phyloP scores from a whole-genome alignment of 1,284 basidiomycete species.

The Austropuccinia psidii region DNA sequence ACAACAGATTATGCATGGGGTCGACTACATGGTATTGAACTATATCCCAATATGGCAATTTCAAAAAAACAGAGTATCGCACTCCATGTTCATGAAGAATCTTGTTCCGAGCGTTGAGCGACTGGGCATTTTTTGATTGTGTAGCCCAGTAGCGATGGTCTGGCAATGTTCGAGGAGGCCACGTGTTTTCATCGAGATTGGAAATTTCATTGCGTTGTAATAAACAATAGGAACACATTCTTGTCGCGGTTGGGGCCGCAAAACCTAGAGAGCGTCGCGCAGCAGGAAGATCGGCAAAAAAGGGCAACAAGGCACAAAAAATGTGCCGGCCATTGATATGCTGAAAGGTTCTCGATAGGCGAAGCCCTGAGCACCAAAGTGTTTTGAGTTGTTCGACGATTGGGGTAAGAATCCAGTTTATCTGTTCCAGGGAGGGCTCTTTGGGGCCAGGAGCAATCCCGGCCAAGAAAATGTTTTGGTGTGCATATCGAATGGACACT shows the following conservation, averaged over 20 bases:
- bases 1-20: conserved; percentile 26
- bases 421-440: conserved; percentile 38
- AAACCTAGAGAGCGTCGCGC: conserved; percentile 31
- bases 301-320: background rate
- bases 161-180: background rate
- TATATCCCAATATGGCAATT: conserved; percentile 11
- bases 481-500: conserved; percentile 43
- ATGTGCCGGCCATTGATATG: background rate
- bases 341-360: background rate
- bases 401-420: conserved; percentile 46
- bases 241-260: background rate
- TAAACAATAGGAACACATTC: conserved; percentile 35
- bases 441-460: conserved; percentile 47
- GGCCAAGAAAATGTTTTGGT: conserved; percentile 49
- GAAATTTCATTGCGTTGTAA: background rate
- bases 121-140: background rate
- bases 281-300: conserved; percentile 35
- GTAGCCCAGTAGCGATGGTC: conserved; percentile 2
- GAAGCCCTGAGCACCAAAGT: conserved; percentile 46
- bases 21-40: conserved; percentile 7
- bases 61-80: background rate
- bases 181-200: background rate
- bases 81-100: background rate
- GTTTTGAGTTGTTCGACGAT: conserved; percentile 45
- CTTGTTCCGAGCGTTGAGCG: background rate